Evolutionary conservation across 352 stramenopile species (phyloP), one percentile per base, ranked within the genome.

Genomic region (Globisporangium polare): DNA sequence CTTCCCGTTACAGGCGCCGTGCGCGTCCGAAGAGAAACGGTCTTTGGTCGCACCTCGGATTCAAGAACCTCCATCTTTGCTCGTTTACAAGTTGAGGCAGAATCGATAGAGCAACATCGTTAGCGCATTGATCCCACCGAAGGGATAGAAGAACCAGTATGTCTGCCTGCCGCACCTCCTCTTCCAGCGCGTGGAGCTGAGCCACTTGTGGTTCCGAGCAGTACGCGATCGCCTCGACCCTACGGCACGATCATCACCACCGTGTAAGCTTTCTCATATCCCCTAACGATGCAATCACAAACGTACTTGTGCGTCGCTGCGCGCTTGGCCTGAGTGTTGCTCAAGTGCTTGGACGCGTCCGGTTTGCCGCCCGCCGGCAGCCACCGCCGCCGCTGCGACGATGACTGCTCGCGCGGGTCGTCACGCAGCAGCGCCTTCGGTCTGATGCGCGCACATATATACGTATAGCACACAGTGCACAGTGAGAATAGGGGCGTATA

Each of bases 321-420:
- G 41, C 61, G 67, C 47, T 69, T 78, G 56, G 69, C 55, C 43
- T 69, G 57, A 13, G 60, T 68, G 24, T 56, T 35, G 33, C 56
- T 27, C 45, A 63, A 64, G 54, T 90, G 80, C 67, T 88, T 90
- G 39, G 80, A 90, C 12, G 74, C 60, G 18, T 77, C 76, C 2
- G 78, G 74, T 31, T 56, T 71, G 29, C 63, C 67, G 43, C 86
- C 80, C 15, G 69, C 86, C 20, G 78, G 80, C 50, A 90, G 63
- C 80, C 78, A 90, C 17, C 69, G 66, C 0, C 63, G 53, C 2
- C 42, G 42, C 17, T 45, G 42, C 17, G 55, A 22, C 20, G 53
- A 22, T 5, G 22, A 27, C 51, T n/a, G 29, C 1, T 65, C 29
- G 4, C 17, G 60, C 4, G 82, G 71, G 24, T 78, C 60, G 58